Base-by-base conservation (phyloP, 805 yeast species). In the Nakazawaea ishiwadae region DNA sequence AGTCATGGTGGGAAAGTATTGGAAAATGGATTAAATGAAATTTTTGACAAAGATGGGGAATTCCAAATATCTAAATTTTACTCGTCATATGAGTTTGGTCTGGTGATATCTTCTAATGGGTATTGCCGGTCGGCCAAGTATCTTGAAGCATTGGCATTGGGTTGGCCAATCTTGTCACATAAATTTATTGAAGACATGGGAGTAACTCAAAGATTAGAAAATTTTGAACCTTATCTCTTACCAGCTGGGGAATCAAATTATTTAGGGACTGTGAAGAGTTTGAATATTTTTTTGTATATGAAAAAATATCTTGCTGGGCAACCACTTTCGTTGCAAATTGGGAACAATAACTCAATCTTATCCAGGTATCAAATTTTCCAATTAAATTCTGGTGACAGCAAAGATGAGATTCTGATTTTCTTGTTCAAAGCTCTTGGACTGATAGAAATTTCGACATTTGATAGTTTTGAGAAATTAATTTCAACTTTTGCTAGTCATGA, bases 161-260 rank as follows among this genome's bases (percentile, higher is more conserved):
- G 91, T 2, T 88, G 96, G 96, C 97, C 97, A 2, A 72, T 84
- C 15, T 53, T 89, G 23, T 79, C 86, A 3, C 71, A 73, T 42
- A 54, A 60, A 7, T 88, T 73, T 48, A 63, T 87, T 3, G 54
- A 58, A 5, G 82, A 80, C 44, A 11, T 10, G 19, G 9, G 15
- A 15, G 26, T 4, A 6, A 18, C 21, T 15, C n/a, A 16, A 42
- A 50, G 75, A 2, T 75, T 91, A 75, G 59, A 58, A 3, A 30
- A 21, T 5, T 20, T 37, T 16, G 34, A 30, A n/a, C 63, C 70
- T 2, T 88, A 79, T 55, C 52, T 83, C 2, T 61, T 88, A 14
- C 84, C 95, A 1, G 77, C 93, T 0, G 96, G 96, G 0, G 75
- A 72, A 27, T 79, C 89, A 34, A 59, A 59, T 26, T 49, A 65